A percentile compares a stretch with the other conserved stretches of the same genome.
Conservation (phyloP, 2,329 filamentous ascomycete genomes). For the Sclerotinia trifoliorum region DNA sequence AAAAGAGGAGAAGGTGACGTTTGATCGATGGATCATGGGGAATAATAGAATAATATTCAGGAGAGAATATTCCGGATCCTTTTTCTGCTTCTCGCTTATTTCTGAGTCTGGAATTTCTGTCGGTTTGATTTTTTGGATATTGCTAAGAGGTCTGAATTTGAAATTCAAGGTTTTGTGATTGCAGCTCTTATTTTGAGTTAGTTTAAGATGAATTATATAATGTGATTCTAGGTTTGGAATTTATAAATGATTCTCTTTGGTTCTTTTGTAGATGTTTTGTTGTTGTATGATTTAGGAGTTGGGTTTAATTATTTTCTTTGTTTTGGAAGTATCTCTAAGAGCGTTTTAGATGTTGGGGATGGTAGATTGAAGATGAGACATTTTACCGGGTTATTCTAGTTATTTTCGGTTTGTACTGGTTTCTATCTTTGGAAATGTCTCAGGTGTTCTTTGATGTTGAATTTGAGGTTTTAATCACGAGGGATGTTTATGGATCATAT, state of each 20-base stretch:
- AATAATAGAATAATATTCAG: not conserved
- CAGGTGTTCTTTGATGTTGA: not conserved
- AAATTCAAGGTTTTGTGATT: not conserved
- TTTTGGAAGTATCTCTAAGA: not conserved
- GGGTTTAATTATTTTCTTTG: not conserved
- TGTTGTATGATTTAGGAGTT: not conserved
- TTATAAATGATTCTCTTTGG: not conserved
- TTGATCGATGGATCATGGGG: too few relatives aligned
- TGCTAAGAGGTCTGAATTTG: not conserved
- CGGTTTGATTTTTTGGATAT: not conserved
- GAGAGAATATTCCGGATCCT: not conserved
- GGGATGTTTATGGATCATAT: not conserved
- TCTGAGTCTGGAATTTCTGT: not conserved
- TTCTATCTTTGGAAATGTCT: not conserved
- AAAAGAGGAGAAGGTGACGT: not conserved
- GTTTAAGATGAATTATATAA: not conserved
- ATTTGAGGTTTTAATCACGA: not conserved
- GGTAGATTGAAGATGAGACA: not conserved
- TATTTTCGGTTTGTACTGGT: not conserved
- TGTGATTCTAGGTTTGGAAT: not conserved
- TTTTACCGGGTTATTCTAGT: not conserved
- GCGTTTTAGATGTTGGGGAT: not conserved
- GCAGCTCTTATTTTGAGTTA: not conserved
- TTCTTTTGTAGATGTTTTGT: not conserved
- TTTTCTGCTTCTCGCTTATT: conserved; percentile 13